Evolutionary conservation across 2,329 filamentous ascomycete genomes (phyloP).

Genomic region (Alternaria triticina): DNA sequence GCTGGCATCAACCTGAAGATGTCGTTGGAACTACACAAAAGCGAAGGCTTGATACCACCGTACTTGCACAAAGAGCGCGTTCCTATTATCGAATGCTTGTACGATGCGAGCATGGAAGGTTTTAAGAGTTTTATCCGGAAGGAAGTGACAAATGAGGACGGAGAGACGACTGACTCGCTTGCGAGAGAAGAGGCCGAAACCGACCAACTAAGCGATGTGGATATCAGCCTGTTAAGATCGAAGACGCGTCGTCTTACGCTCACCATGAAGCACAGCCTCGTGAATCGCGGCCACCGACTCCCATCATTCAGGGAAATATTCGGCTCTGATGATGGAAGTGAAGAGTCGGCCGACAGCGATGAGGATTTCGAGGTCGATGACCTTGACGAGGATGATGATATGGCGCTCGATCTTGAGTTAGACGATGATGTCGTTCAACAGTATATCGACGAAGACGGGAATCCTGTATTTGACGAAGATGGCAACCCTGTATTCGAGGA

Average conservation of each 20-base stretch:
- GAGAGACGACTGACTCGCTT: background rate
- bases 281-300: background rate
- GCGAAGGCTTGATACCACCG: conserved; percentile 35
- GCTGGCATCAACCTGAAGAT: conserved; percentile 36
- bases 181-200: conserved; percentile 25
- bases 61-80: conserved; percentile 38
- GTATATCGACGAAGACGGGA: background rate
- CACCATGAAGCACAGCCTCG: conserved; percentile 16
- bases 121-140: conserved; percentile 31
- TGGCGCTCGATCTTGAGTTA: conserved; percentile 17
- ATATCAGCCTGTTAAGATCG: conserved; percentile 21
- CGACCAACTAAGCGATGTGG: conserved; percentile 25
- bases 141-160: background rate
- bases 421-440: conserved; percentile 4
- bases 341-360: background rate
- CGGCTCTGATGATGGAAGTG: conserved; percentile 1
- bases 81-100: conserved; percentile 35
- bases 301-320: background rate
- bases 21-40: conserved; percentile 32
- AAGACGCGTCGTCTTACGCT: conserved; percentile 15
- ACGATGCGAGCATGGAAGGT: conserved; percentile 55
- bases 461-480: conserved; percentile 3
- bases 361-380: conserved; percentile 3
- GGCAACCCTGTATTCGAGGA: conserved; percentile 11
- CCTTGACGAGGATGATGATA: conserved; percentile 14